phyloP scores from a whole-genome alignment of 768 basidiomycete species.

The Kwoniella dejecticola region DNA sequence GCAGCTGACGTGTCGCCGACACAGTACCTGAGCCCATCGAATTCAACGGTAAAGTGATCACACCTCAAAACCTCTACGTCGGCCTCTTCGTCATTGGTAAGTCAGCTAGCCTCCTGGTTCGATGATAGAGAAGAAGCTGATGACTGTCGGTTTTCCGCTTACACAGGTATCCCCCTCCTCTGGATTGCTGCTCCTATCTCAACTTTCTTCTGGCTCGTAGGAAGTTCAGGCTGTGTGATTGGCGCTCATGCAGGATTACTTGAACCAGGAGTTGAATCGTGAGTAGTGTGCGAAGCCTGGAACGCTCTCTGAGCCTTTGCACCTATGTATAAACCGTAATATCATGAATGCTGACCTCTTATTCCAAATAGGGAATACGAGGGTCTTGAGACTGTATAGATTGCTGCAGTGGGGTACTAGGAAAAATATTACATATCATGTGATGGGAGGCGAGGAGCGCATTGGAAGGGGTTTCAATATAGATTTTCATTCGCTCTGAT shows the following conservation, averaged over 20 bases:
- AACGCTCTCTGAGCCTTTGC: too few relatives aligned
- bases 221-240: constrained; percentile 79
- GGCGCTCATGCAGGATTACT: constrained; percentile 81
- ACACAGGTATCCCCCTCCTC: constrained; percentile 34
- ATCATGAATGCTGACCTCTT: background rate
- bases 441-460: too few relatives aligned
- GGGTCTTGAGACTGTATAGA: constrained; percentile 23
- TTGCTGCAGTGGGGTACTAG: too few relatives aligned
- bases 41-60: constrained; percentile 75
- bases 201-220: constrained; percentile 94
- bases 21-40: constrained; percentile 82
- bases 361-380: constrained; percentile 8
- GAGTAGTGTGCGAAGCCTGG: too few relatives aligned
- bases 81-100: constrained; percentile 75
- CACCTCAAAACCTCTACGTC: constrained; percentile 86
- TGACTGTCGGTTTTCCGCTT: too few relatives aligned
- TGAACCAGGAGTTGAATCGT: constrained; percentile 82
- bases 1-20: background rate
- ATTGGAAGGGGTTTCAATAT: too few relatives aligned
- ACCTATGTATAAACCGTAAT: background rate
- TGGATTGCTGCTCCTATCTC: constrained; percentile 57
- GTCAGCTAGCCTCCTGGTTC: background rate
- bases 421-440: too few relatives aligned
- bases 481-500: too few relatives aligned
- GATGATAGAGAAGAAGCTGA: background rate